Conservation (phyloP, 768 basidiomycete genomes). For the Coprinopsis cinerea region DNA sequence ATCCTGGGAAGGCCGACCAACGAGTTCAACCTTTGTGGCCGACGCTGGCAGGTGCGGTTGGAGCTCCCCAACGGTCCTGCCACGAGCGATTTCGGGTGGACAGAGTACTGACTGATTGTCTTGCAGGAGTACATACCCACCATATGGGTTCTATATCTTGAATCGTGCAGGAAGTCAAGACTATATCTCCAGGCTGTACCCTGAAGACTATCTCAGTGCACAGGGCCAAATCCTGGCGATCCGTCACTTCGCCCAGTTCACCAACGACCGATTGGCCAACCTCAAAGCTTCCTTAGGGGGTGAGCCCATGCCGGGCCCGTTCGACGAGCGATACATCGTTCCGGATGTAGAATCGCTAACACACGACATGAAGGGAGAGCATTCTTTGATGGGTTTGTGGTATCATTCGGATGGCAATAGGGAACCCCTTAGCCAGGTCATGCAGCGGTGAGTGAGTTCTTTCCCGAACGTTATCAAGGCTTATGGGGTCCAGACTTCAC, state of each 20-base stretch:
- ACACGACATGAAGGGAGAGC: slow-evolving; percentile 47
- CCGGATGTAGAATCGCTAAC: slow-evolving; percentile 38
- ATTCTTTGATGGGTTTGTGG: slow-evolving; percentile 68
- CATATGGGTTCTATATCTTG: slow-evolving; percentile 80
- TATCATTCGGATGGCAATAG: slow-evolving; percentile 63
- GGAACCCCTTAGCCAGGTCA: slow-evolving; percentile 66
- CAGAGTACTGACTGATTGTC: neutral
- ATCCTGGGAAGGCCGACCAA: no score
- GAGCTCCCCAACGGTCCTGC: no score
- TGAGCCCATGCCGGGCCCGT: slow-evolving; percentile 32
- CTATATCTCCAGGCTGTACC: slow-evolving; percentile 66
- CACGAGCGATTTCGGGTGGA: neutral
- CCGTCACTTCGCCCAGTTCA: slow-evolving; percentile 67
- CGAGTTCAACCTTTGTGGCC: no score
- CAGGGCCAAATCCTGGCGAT: slow-evolving; percentile 67
- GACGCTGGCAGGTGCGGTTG: no score
- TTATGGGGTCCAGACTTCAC: slow-evolving; percentile 41
- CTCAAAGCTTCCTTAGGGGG: slow-evolving; percentile 26
- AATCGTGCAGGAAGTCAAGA: slow-evolving; percentile 79
- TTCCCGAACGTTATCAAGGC: neutral
- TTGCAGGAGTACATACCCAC: slow-evolving; percentile 66
- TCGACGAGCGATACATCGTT: slow-evolving; percentile 43
- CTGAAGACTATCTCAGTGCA: slow-evolving; percentile 67
- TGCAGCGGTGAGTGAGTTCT: slow-evolving; percentile 48
- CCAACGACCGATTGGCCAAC: slow-evolving; percentile 39